Evolutionary conservation across 305 asterid species (phyloP).

Genomic region (Fraxinus greggii): DNA sequence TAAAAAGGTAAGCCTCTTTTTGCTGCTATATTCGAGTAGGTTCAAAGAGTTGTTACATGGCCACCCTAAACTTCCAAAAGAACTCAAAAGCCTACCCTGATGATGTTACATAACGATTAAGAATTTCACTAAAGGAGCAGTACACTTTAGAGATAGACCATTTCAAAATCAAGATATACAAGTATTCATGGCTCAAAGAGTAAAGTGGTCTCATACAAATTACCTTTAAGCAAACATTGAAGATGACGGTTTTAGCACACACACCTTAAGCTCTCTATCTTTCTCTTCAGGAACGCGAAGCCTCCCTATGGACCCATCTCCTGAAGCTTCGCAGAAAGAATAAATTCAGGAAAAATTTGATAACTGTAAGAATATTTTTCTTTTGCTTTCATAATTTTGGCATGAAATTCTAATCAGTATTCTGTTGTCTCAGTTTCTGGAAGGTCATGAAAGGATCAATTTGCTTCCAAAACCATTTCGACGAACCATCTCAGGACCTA

Average conservation of each 20-base stretch:
- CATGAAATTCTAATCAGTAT: neutral
- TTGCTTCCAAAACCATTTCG: slow-evolving; percentile 24
- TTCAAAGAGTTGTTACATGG: neutral
- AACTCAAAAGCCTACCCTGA: neutral
- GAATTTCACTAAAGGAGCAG: neutral
- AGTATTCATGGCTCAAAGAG: neutral
- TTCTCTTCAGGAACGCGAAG: slow-evolving; percentile 28
- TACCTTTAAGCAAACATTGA: neutral
- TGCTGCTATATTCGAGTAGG: neutral
- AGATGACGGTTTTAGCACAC: neutral
- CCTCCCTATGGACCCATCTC: slow-evolving; percentile 16
- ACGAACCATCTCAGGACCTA: slow-evolving; percentile 34
- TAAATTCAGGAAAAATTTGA: slow-evolving; percentile 24
- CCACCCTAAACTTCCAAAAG: neutral
- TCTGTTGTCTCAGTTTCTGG: slow-evolving; percentile 21
- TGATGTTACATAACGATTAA: neutral
- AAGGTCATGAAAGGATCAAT: slow-evolving; percentile 20
- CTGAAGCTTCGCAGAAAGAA: slow-evolving; percentile 25
- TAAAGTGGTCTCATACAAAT: neutral
- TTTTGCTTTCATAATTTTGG: neutral
- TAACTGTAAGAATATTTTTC: slow-evolving; percentile 17
- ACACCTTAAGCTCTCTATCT: slow-evolving; percentile 7
- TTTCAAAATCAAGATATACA: neutral
- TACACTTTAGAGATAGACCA: neutral
- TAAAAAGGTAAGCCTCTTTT: slow-evolving; percentile 23